Evolutionary conservation across 306 rosid species (phyloP), one percentile per base, ranked within the genome.

Genomic region (Lathyrus tuberosus): DNA sequence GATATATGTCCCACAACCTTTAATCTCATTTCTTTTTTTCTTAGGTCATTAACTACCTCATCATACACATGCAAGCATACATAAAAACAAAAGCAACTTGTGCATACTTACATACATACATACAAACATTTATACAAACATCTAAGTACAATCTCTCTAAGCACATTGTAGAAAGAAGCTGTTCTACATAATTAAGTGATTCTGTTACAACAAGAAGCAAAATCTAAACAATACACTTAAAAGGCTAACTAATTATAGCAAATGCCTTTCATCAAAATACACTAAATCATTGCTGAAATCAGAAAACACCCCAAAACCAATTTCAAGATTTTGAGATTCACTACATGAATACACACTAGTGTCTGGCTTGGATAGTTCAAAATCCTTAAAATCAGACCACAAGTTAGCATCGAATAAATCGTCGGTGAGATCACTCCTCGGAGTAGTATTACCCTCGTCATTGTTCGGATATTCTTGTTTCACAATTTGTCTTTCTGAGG

Each of bases 331-430:
- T 22, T 59, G 76, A 73, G 71, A 66, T 61, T 47, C 74, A 11
- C 63, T 60, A 13, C 78, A 80, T 10, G 83, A 72, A 67, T 69
- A 83, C 83, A 84, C 54, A 35, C 62, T 53, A 44, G 79, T 81
- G 1, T 70, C 28, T 54, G 81, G 65, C 43, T 71, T 84, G 5
- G 82, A 66, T 0, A 85, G 70, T 38, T 76, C 84, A 7, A 85
- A 58, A 41, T 74, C 92, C 67, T 89, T 83, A 17, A 82, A 79
- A 38, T 82, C 87, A 33, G 79, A 59, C 96, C 96, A 90, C 59
- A 87, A 16, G 48, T 13, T 43, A 2, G 65, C 62, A 16, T 73
- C 85, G 60, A 86, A 59, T 33, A 59, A 44, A 73, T 76, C 69
- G 62, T 65, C 82, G 10, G 84, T 57, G 13, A 43, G 12, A 46